A percentile compares a stretch with the other conserved stretches of the same genome.
These are phyloP conservation scores for Ustilaginoidea virens DNA, from an alignment of 2,329 filamentous ascomycete genomes.

Conservation along the genomic window DNA sequence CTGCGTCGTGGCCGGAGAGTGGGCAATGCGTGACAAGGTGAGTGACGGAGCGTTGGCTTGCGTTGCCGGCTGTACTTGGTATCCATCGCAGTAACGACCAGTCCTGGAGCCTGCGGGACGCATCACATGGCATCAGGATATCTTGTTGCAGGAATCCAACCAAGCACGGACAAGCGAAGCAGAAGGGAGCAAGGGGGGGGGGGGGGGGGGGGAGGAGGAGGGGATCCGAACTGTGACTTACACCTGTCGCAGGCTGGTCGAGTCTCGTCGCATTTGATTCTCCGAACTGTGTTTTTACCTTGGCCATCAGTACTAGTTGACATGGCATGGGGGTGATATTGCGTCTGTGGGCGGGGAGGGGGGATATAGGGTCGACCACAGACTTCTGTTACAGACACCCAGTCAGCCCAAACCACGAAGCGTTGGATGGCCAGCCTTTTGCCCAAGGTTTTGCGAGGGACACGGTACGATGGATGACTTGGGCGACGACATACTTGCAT, in stretches of 20 bases:
- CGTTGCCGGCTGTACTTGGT: not conserved
- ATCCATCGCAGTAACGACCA: conserved; percentile 5
- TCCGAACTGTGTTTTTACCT: conserved; percentile 1
- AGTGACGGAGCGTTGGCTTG: not conserved
- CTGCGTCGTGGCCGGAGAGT: not conserved
- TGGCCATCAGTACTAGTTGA: not conserved
- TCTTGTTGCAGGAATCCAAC: too few species aligned
- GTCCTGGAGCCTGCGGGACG: conserved; percentile 2
- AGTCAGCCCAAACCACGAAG: too few species aligned
- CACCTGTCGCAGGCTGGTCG: conserved; percentile 1
- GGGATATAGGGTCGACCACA: too few species aligned
- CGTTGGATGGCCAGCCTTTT: too few species aligned
- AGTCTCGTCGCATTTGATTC: conserved; percentile 2
- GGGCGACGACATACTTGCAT: conserved; percentile 2
- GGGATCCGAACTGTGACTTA: too few species aligned
- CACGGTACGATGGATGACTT: not conserved
- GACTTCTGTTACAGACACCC: conserved; percentile 3
- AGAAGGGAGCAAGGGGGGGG: too few species aligned
- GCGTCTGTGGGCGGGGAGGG: too few species aligned
- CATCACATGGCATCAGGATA: too few species aligned
- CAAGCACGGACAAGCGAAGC: too few species aligned
- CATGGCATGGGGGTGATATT: too few species aligned
- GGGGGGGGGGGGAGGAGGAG: too few species aligned
- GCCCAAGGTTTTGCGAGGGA: too few species aligned
- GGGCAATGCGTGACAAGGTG: not conserved